Conservation (phyloP, 495 filamentous ascomycete species). For the Chaetomium cochliodes region DNA sequence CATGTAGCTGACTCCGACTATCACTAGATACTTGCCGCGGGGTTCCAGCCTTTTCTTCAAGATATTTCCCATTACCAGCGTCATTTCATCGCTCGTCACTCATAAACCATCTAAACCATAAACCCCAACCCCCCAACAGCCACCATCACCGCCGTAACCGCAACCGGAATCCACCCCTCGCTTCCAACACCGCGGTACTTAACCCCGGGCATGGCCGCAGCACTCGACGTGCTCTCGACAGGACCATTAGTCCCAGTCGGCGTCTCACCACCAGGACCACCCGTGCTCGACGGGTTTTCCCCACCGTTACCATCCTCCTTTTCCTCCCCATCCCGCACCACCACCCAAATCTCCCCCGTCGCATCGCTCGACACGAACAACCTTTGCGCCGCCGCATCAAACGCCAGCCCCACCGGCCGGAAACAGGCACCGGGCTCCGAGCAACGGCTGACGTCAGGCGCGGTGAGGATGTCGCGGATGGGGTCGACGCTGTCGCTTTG, state of each 20-base stretch:
- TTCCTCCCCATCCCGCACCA: slow-evolving; percentile 30
- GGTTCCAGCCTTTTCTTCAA: background rate
- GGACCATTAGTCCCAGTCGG: background rate
- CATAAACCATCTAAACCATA: background rate
- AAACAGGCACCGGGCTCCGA: slow-evolving; percentile 42
- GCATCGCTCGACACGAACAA: slow-evolving; percentile 58
- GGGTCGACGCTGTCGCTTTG: slow-evolving; percentile 42
- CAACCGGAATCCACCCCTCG: slow-evolving; percentile 18
- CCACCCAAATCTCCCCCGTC: slow-evolving; percentile 59
- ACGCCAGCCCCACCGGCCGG: slow-evolving; percentile 55
- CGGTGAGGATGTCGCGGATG: slow-evolving; percentile 47
- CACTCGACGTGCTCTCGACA: slow-evolving; percentile 7
- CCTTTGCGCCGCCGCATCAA: slow-evolving; percentile 44
- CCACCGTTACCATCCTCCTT: slow-evolving; percentile 1
- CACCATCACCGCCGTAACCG: slow-evolving; percentile 12
- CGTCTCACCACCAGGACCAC: background rate
- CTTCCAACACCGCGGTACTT: background rate
- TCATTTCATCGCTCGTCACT: background rate
- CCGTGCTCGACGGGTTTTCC: background rate
- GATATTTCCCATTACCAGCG: background rate
- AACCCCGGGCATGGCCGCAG: slow-evolving; percentile 3
- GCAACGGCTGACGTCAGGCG: slow-evolving; percentile 9
- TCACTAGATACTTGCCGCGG: background rate
- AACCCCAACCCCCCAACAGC: slow-evolving; percentile 16
- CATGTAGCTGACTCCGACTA: background rate